phyloP scores from a whole-genome alignment of 495 filamentous ascomycete species.

The Penicillium diatomitis region DNA sequence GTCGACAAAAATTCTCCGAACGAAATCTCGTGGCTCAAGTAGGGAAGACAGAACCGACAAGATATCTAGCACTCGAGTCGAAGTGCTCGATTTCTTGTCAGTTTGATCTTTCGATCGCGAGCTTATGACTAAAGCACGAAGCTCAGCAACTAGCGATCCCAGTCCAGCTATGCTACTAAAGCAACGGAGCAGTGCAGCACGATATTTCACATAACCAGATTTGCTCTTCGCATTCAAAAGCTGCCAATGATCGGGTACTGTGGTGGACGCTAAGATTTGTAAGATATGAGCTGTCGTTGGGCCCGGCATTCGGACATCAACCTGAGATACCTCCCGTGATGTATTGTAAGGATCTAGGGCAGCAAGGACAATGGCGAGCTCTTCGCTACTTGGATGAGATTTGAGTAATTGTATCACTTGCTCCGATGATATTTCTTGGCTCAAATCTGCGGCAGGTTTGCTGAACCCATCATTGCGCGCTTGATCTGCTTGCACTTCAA shows the following conservation, averaged over 20 bases:
- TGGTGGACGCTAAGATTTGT: slow-evolving; percentile 56
- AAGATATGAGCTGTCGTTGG: slow-evolving; percentile 62
- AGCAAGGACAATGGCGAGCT: slow-evolving; percentile 42
- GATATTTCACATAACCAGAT: slow-evolving; percentile 21
- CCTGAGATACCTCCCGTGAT: slow-evolving; percentile 19
- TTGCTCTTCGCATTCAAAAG: slow-evolving; percentile 38
- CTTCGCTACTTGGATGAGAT: slow-evolving; percentile 52
- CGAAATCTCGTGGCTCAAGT: slow-evolving; percentile 44
- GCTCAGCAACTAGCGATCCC: slow-evolving; percentile 54
- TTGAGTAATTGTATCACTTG: slow-evolving; percentile 55
- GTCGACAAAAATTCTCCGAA: slow-evolving; percentile 46
- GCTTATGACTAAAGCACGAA: slow-evolving; percentile 43
- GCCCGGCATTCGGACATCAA: slow-evolving; percentile 54
- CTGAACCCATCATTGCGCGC: slow-evolving; percentile 2
- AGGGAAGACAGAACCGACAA: slow-evolving; percentile 43
- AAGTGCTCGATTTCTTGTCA: slow-evolving; percentile 20
- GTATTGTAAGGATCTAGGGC: slow-evolving; percentile 42
- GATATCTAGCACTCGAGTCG: slow-evolving; percentile 24
- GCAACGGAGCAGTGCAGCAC: slow-evolving; percentile 49
- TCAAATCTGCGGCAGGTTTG: slow-evolving; percentile 7
- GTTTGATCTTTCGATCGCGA: slow-evolving; percentile 18
- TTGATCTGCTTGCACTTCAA: slow-evolving; percentile 7
- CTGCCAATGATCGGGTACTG: slow-evolving; percentile 72
- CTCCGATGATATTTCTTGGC: slow-evolving; percentile 36
- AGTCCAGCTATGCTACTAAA: slow-evolving; percentile 65